Percentiles rank a stretch among this genome's conserved stretches.
These are phyloP conservation scores for Ceratocystiopsis brevicomis DNA, from an alignment of 2,329 filamentous ascomycete species.

Conservation along the genomic window DNA sequence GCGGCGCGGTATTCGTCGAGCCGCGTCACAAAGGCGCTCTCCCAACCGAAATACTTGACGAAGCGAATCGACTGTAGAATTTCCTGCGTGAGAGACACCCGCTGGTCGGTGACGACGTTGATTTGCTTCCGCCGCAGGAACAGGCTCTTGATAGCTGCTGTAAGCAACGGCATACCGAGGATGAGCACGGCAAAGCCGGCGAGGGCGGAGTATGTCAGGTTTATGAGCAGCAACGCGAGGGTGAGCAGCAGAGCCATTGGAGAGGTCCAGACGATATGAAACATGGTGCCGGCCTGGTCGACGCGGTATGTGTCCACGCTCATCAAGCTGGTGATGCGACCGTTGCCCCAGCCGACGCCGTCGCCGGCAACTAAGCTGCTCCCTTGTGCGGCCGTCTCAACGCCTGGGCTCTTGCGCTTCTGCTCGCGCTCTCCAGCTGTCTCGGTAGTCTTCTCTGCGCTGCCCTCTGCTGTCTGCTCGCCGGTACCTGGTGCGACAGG, in stretches of 20 bases:
- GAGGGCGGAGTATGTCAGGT: constrained; percentile 75
- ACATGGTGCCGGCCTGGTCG: constrained; percentile 71
- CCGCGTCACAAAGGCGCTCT: constrained; percentile 64
- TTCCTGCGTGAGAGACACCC: constrained; percentile 80
- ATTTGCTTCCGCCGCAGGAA: constrained; percentile 60
- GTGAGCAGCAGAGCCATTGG: constrained; percentile 65
- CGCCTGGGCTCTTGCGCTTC: constrained; percentile 13
- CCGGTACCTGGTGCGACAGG: too few relatives aligned
- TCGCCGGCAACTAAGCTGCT: constrained; percentile 40
- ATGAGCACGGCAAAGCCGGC: constrained; percentile 72
- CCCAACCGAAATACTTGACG: constrained; percentile 95
- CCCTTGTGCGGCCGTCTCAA: constrained; percentile 7
- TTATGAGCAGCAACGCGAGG: constrained; percentile 62
- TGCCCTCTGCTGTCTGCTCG: background rate
- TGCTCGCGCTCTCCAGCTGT: constrained; percentile 21
- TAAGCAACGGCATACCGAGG: constrained; percentile 59
- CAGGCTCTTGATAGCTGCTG: constrained; percentile 55
- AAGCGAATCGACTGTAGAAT: constrained; percentile 82
- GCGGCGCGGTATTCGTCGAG: constrained; percentile 52
- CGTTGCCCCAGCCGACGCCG: constrained; percentile 77
- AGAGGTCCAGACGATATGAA: constrained; percentile 81
- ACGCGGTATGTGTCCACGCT: constrained; percentile 87
- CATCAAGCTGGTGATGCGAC: constrained; percentile 83
- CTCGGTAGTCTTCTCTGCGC: constrained; percentile 12
- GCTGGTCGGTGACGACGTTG: constrained; percentile 86